Base-by-base conservation (phyloP, 2,329 filamentous ascomycete genomes). In the Rachicladosporium sp. region DNA sequence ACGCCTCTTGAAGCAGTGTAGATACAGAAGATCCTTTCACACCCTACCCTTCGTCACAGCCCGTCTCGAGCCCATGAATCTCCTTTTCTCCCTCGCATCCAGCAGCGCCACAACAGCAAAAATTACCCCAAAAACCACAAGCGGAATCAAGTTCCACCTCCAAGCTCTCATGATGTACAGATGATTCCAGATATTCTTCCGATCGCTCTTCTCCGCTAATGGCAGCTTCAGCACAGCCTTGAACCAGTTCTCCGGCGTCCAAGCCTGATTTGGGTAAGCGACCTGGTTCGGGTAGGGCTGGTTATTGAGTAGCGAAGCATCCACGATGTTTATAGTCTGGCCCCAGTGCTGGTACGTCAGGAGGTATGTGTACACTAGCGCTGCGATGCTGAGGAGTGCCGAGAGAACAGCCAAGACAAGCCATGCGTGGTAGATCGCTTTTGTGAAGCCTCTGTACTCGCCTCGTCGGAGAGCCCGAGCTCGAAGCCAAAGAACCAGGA, bases 211-310 rank as follows among this genome's bases (percentile, higher is more conserved):
- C 13, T 30, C 33, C 13, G 35, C 41, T 10, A 55, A 37, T 13
- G 43, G 40, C 9, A 54, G 41, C 29, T 48, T 30, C 31, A 56
- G 41, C 1, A 57, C 43, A 8, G 52, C 52, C 7, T 36, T 23
- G 38, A 53, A 51, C 54, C 53, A 57, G 13, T 49, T 53, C 45
- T 56, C 48, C 4, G 53, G 53, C 27, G 53, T 54, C 53, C 54
- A 56, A 13, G 39, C 4, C 4, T 47, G 37, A 4, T 39, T 29
- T 30, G 53, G 51, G 32, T 56, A 57, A 3, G 48, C 46, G 29
- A 51, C 50, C 33, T 50, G 47, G 35, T 54, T 43, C 10, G 53
- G 52, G 19, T 53, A 55, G 10, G 51, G 49, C 10, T 42, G 31
- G 31, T 52, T 55, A 40, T 50, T 27, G 3, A 54, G 43, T 6